Evolutionary conservation across 306 rosid genomes (phyloP).

Genomic region (Cicer bijugum): DNA sequence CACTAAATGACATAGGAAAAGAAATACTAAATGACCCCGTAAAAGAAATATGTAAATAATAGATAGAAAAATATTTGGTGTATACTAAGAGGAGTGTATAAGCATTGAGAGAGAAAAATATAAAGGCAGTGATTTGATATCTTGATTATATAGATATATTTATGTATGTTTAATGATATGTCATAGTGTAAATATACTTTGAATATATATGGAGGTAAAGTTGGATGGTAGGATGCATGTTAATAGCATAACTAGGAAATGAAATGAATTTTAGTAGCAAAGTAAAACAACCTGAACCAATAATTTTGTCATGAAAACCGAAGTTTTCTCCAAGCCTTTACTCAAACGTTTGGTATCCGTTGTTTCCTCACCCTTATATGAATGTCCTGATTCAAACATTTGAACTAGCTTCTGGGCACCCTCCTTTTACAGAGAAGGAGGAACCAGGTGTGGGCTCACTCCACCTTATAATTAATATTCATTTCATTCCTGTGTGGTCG

Average conservation of each 20-base stretch:
- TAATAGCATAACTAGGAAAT: not conserved
- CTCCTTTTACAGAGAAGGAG: conserved; percentile 43
- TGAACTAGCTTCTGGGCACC: conserved; percentile 38
- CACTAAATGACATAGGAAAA: too few species aligned
- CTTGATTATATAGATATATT: too few species aligned
- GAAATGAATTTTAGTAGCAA: not conserved
- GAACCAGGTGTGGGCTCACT: conserved; percentile 8
- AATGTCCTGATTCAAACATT: not conserved
- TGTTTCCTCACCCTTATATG: not conserved
- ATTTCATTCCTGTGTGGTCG: not conserved
- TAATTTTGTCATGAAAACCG: not conserved
- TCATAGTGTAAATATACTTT: too few species aligned
- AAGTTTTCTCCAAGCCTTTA: not conserved
- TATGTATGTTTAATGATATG: too few species aligned
- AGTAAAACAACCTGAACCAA: not conserved
- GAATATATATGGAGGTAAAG: not conserved
- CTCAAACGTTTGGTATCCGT: not conserved
- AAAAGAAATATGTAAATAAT: too few species aligned
- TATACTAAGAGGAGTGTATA: too few species aligned
- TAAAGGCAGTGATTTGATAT: too few species aligned
- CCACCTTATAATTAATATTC: not conserved
- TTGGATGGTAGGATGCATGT: not conserved
- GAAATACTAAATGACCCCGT: too few species aligned
- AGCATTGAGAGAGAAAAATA: too few species aligned
- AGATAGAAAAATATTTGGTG: too few species aligned